phyloP scores from a whole-genome alignment of 2,329 filamentous ascomycete genomes.

The Raffaelea arxii region DNA sequence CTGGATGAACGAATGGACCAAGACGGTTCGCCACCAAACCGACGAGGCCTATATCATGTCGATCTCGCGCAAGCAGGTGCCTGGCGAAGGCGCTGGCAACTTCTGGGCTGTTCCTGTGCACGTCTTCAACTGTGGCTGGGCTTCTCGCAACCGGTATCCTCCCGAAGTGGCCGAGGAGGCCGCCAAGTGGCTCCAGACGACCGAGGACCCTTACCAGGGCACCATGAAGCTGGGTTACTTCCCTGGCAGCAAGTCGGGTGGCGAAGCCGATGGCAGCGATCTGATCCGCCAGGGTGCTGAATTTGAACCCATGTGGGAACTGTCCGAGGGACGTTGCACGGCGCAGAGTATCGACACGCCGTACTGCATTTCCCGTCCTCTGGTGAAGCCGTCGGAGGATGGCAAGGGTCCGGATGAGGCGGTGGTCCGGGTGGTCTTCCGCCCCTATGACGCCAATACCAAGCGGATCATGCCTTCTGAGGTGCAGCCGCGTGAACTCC shows the following conservation, averaged over 20 bases:
- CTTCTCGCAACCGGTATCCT: slow-evolving; percentile 6
- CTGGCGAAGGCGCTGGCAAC: slow-evolving; percentile 13
- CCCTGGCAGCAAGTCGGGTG: background rate
- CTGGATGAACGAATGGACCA: slow-evolving; percentile 10
- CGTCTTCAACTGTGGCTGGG: slow-evolving; percentile 11
- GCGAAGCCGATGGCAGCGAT: too few relatives aligned
- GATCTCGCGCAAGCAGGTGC: slow-evolving; percentile 8
- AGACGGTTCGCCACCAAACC: slow-evolving; percentile 6
- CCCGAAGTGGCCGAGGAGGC: background rate
- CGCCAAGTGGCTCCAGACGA: slow-evolving; percentile 1
- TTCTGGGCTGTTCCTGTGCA: slow-evolving; percentile 10
- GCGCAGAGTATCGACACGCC: slow-evolving; percentile 9
- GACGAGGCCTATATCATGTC: slow-evolving; percentile 7
- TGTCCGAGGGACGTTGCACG: slow-evolving; percentile 9
- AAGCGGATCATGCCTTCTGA: background rate
- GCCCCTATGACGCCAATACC: slow-evolving; percentile 7
- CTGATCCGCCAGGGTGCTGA: background rate
- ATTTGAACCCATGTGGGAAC: slow-evolving; percentile 7
- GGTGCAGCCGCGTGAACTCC: slow-evolving; percentile 7
- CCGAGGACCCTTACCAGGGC: slow-evolving; percentile 3
- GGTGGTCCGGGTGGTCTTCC: slow-evolving; percentile 8
- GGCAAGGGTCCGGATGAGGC: slow-evolving; percentile 1
- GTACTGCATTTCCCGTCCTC: slow-evolving; percentile 6
- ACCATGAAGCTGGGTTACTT: slow-evolving; percentile 4
- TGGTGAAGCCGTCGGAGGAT: background rate